phyloP scores from a whole-genome alignment of 345 rosid species.

The Aegle marmelos region DNA sequence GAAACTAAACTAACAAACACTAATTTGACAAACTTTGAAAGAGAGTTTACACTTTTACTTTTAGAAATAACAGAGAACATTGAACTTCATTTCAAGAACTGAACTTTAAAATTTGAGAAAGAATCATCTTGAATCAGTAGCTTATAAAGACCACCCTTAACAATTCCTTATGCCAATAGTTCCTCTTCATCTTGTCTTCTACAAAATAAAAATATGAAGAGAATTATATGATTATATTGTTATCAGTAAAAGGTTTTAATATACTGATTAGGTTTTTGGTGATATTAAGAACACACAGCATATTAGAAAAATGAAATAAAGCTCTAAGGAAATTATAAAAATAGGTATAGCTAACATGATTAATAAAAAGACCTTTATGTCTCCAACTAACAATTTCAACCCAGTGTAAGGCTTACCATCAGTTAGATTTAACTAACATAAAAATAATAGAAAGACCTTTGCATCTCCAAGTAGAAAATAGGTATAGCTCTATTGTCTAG shows the following conservation, averaged over 20 bases:
- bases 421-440: not conserved
- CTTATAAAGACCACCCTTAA: not conserved
- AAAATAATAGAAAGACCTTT: no score
- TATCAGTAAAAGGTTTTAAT: not conserved
- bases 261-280: not conserved
- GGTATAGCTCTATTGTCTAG: not conserved
- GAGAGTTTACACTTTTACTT: no score
- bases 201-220: not conserved
- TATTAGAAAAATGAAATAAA: not conserved
- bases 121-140: not conserved
- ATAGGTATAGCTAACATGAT: not conserved
- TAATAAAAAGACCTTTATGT: not conserved
- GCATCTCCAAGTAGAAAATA: no score
- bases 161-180: not conserved
- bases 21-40: no score
- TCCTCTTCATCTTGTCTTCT: not conserved
- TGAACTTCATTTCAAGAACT: no score
- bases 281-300: not conserved
- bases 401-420: not conserved
- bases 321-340: not conserved
- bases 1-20: no score
- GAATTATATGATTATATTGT: not conserved
- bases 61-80: not conserved
- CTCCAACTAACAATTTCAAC: fast-evolving
- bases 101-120: not conserved